phyloP scores from a whole-genome alignment of 208 protist genomes.

The Dictyostelium gargantuum region DNA sequence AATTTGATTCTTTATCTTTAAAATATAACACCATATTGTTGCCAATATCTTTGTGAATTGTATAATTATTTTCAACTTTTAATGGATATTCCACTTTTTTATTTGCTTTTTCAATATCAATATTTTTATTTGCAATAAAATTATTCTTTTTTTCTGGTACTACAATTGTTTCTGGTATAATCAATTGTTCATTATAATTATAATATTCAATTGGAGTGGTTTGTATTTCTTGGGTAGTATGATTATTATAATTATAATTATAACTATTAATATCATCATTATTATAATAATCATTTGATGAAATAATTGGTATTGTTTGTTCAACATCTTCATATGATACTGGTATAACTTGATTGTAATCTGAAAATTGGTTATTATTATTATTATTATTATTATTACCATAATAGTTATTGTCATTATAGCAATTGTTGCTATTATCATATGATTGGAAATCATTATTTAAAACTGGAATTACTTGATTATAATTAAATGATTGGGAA shows the following conservation, averaged over 20 bases:
- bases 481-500: not conserved
- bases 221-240: not conserved
- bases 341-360: not conserved
- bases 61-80: not conserved
- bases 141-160: not conserved
- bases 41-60: not conserved
- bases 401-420: not conserved
- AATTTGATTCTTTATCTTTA: not conserved
- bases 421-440: not conserved
- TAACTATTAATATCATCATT: not conserved
- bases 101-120: not conserved
- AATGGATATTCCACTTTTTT: not conserved
- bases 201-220: too few species aligned
- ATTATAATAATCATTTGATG: not conserved
- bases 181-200: not conserved
- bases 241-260: not conserved
- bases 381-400: not conserved
- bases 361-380: not conserved
- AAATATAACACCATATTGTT: not conserved
- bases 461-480: not conserved
- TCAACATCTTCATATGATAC: not conserved
- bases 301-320: not conserved
- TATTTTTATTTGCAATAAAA: conserved; percentile 1
- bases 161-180: not conserved
- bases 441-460: not conserved